These are phyloP conservation scores for Medicago arabica DNA, from an alignment of 306 rosid genomes.

Conservation along the genomic window DNA sequence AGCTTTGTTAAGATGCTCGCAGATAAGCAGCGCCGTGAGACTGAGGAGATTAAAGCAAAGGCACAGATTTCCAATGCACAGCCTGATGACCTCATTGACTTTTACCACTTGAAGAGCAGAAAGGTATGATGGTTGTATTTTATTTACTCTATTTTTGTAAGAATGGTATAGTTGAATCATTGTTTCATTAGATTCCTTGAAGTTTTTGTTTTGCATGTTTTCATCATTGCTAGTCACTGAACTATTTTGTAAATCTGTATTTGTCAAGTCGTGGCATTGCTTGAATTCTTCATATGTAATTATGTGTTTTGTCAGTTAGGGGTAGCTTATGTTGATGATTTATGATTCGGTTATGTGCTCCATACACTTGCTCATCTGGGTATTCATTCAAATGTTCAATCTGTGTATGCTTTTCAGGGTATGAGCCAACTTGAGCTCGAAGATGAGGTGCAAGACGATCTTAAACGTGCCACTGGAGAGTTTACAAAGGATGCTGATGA, in stretches of 20 bases:
- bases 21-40: conserved; percentile 87
- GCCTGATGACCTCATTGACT: conserved; percentile 97
- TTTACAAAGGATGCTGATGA: conserved; percentile 89
- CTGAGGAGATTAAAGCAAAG: conserved; percentile 83
- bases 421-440: conserved; percentile 99
- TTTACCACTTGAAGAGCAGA: conserved; percentile 97
- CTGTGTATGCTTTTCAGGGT: conserved; percentile 63
- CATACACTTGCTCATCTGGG: not conserved
- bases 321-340: not conserved
- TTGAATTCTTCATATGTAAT: too few relatives aligned
- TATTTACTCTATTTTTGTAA: conserved; percentile 23
- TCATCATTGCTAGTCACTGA: conserved; percentile 4
- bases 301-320: not conserved
- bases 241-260: not conserved
- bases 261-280: not conserved
- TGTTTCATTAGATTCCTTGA: conserved; percentile 19
- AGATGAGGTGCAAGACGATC: conserved; percentile 99
- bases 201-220: conserved; percentile 31
- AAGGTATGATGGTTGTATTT: conserved; percentile 60
- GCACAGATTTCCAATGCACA: conserved; percentile 91
- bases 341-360: conserved; percentile 14
- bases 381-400: conserved; percentile 21
- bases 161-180: not conserved
- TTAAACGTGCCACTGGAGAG: conserved; percentile 99
- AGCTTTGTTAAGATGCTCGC: conserved; percentile 97